Evolutionary conservation across 768 basidiomycete species (phyloP), one percentile per base, ranked within the genome.

Genomic region (Leccinum imitatum): DNA sequence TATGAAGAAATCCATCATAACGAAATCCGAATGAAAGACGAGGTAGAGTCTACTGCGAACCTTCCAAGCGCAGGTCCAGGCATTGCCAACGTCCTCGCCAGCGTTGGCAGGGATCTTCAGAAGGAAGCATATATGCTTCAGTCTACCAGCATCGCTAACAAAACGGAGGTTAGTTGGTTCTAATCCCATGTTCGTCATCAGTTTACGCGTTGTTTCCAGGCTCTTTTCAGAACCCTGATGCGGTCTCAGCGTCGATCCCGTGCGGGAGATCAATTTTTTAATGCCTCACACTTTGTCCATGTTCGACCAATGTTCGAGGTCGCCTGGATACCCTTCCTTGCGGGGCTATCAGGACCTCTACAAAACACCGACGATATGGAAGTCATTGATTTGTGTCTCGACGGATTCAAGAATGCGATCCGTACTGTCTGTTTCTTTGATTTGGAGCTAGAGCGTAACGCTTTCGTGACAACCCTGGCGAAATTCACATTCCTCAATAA

Each of bases 251-350:
- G 91, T n/a, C 91, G 90, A 66, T 84, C 87, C 8, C 90, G 86
- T 72, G 75, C 78, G 6, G 84, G 80, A 25, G 93, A 97, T 63
- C 92, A 96, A 62, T 99, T 94, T 77, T 97, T 95, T 77, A 93
- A 92, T 63, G 97, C 97, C 1, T 97, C 93, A 0, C 92, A 98
- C 69, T 93, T 95, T 62, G 86, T 98, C 59, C 97, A 99, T 71
- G 96, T 98, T 61, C 85, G 87, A 39, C 96, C 97, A 19, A 99
- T 99, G 97, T 97, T 99, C 67, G 96, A 98, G 75, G 95, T 98
- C 7, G 95, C 94, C 21, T 99, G 97, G 97, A 98, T 98, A 77
- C 87, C 97, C 1, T 95, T 98, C 76, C 82, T 99, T 23, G 96
- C 97, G 14, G 95, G 95, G 11, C 80, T 98, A 30, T 98, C 97